Conservation (phyloP, 2,329 filamentous ascomycete genomes). For the Aureobasidium lini region DNA sequence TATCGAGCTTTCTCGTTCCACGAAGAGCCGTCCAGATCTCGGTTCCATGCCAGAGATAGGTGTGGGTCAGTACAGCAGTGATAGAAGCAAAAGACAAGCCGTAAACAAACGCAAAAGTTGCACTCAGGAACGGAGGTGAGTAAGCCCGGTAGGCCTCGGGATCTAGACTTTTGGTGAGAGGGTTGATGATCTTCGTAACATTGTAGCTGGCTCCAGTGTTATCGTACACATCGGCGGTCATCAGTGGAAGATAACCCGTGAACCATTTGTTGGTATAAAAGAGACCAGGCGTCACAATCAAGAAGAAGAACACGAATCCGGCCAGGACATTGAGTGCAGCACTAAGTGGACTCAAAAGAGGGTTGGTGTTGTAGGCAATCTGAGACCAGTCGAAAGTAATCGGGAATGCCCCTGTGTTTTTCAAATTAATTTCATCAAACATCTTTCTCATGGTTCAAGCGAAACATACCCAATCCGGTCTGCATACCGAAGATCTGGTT, state of each 20-base stretch:
- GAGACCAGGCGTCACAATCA: constrained; percentile 36
- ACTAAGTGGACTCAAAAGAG: constrained; percentile 31
- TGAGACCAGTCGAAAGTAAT: constrained; percentile 90
- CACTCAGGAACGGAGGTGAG: constrained; percentile 31
- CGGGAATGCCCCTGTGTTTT: constrained; percentile 46
- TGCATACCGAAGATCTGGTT: constrained; percentile 82
- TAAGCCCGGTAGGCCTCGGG: constrained; percentile 33
- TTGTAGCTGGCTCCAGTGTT: constrained; percentile 75
- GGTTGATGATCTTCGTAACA: constrained; percentile 69
- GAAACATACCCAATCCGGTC: constrained; percentile 62
- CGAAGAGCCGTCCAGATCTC: constrained; percentile 26
- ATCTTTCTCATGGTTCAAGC: too few relatives aligned
- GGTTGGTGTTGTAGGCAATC: constrained; percentile 79
- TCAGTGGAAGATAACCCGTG: constrained; percentile 78
- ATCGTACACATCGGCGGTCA: constrained; percentile 79
- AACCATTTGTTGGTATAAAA: constrained; percentile 44
- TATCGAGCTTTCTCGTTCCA: constrained; percentile 22
- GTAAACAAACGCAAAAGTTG: constrained; percentile 32
- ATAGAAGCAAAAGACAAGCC: constrained; percentile 32
- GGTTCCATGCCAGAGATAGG: constrained; percentile 29
- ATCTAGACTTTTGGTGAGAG: constrained; percentile 19
- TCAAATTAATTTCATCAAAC: too few relatives aligned
- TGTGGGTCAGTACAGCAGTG: constrained; percentile 30
- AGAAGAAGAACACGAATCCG: constrained; percentile 37
- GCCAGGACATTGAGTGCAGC: constrained; percentile 36